Evolutionary conservation across 1,139 yeast species (phyloP), one percentile per base, ranked within the genome.

Genomic region (Geotrichum carabidarum): DNA sequence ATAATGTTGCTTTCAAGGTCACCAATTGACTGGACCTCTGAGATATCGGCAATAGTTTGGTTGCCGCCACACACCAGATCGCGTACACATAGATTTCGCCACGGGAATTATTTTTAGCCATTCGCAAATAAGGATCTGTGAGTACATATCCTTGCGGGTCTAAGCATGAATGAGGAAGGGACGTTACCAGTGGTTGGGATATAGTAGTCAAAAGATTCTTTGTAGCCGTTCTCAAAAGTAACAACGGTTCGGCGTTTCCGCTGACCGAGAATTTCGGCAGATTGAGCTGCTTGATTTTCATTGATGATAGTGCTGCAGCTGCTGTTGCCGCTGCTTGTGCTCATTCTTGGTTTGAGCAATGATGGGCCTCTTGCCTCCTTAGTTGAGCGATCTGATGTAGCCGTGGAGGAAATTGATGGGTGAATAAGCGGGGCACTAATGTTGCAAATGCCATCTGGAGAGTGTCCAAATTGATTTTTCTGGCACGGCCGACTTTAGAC

Each of bases 171-270:
- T 37, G 38, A 2, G 54, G 44, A 47, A 15, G 58, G 56, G 12
- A 45, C 41, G 35, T 50, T 50, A 8, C 58, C 58, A 1, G 56
- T 53, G 4, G 58, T 48, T 8, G 58, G 52, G 18, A 56, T 56
- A 41, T 51, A 53, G 50, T 52, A 50, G 46, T 56, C 58, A 31
- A 50, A 48, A 11, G 53, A 7, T 22, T 46, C 50, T n/a, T 38
- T 38, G 38, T 49, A 30, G 4, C 58, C 58, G 18, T 49, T 53
- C 11, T 50, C 54, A 30, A 56, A 56, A 2, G 56, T 38, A 8
- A 55, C 49, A 12, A 49, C 50, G n/a, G 55, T 55, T 3, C 50
- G 49, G 1, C 8, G 43, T 8, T 6, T 40, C 22, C 43, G 43
- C 8, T 8, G 7, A 5, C 43, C 43, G 14, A 41, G 32, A n/a